Percentiles rank a stretch among this genome's conserved stretches.
phyloP scores from a whole-genome alignment of 805 yeast genomes.

The Vanderwaltozyma tropicalis region DNA sequence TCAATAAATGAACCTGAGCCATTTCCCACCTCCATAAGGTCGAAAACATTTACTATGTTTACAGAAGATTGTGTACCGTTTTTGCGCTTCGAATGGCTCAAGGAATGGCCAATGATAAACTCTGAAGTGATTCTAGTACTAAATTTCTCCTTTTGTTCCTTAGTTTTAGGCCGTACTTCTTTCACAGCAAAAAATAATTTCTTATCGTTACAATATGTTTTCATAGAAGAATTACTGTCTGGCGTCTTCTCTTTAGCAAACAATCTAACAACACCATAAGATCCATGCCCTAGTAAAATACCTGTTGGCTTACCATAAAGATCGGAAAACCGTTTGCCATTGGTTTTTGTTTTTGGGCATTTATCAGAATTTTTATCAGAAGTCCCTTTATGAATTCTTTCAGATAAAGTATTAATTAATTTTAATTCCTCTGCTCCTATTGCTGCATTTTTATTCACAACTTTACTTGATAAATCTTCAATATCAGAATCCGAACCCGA shows the following conservation, averaged over 20 bases:
- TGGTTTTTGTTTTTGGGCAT: neutral
- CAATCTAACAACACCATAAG: conserved; percentile 88
- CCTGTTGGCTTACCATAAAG: conserved; percentile 46
- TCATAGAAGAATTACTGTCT: conserved; percentile 3
- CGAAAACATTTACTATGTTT: conserved; percentile 70
- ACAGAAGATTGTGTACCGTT: conserved; percentile 21
- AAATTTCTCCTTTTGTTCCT: conserved; percentile 86
- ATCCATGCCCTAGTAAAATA: conserved; percentile 71
- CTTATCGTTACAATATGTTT: conserved; percentile 58
- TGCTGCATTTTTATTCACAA: conserved; percentile 31
- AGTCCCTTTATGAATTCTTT: conserved; percentile 35
- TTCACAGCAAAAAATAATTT: conserved; percentile 76
- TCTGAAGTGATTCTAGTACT: conserved; percentile 82
- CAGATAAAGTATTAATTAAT: conserved; percentile 39
- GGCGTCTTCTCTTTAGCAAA: conserved; percentile 43
- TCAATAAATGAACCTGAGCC: conserved; percentile 70
- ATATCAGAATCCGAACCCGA: neutral
- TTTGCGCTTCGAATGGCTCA: conserved; percentile 32
- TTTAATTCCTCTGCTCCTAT: conserved; percentile 43
- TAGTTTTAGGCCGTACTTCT: conserved; percentile 78
- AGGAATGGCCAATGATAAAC: conserved; percentile 74
- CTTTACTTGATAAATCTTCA: conserved; percentile 1
- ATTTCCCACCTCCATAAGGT: conserved; percentile 54
- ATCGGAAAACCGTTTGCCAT: conserved; percentile 24
- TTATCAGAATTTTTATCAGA: conserved; percentile 11